phyloP scores from a whole-genome alignment of 148 eudicot species.

The Simmondsia chinensis region DNA sequence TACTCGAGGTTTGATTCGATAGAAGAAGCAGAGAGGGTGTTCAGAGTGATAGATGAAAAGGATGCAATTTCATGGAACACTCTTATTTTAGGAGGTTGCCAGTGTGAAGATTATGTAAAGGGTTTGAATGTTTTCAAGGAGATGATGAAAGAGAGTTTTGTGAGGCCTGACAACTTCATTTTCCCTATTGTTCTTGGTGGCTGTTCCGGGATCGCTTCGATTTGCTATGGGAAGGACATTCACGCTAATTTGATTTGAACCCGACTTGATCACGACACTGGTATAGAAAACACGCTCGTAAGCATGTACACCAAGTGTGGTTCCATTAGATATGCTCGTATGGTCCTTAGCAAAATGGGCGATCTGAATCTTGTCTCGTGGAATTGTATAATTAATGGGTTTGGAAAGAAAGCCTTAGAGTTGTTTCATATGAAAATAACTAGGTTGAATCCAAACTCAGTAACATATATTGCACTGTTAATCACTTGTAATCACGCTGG shows the following conservation, averaged over 20 bases:
- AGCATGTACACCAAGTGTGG: conserved; percentile 67
- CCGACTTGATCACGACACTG: conserved; percentile 22
- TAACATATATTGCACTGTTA: conserved; percentile 40
- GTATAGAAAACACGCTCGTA: conserved; percentile 38
- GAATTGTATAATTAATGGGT: conserved; percentile 51
- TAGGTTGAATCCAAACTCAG: conserved; percentile 36
- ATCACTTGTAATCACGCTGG: conserved; percentile 57
- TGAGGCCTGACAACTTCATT: conserved; percentile 37
- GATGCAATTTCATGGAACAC: conserved; percentile 59
- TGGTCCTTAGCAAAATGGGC: conserved; percentile 24
- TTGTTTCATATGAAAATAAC: conserved; percentile 33
- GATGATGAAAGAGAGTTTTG: conserved; percentile 12
- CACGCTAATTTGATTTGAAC: conserved; percentile 35
- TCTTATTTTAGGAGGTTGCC: conserved; percentile 25
- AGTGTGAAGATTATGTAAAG: conserved; percentile 18
- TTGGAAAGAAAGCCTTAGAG: conserved; percentile 24
- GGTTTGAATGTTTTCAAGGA: conserved; percentile 29
- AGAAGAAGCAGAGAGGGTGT: conserved; percentile 30
- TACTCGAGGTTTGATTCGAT: conserved; percentile 28
- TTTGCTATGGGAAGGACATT: conserved; percentile 34
- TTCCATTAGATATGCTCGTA: conserved; percentile 23
- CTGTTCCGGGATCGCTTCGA: conserved; percentile 35
- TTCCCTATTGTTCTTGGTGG: conserved; percentile 41
- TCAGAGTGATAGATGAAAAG: conserved; percentile 26
- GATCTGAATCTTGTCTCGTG: conserved; percentile 37